phyloP scores from a whole-genome alignment of 495 filamentous ascomycete species.

The Chaetomium tenue region DNA sequence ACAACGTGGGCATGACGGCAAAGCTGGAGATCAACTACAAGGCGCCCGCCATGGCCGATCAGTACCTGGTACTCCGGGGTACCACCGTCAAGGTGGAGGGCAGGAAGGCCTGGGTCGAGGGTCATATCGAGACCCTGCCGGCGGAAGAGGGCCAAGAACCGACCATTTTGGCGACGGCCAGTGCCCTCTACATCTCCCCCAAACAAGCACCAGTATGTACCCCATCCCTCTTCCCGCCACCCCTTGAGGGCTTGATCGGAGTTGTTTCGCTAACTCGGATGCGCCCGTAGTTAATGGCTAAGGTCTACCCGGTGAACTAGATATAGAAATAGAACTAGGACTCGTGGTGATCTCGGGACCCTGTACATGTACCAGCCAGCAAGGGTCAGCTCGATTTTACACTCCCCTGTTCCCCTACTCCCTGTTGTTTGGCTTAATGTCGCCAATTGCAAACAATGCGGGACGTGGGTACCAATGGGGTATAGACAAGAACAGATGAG shows the following conservation, averaged over 20 bases:
- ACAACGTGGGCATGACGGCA: conserved; percentile 86
- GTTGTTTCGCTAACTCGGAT: neutral
- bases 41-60: conserved; percentile 70
- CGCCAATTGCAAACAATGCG: too few species aligned
- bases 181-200: conserved; percentile 87
- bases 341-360: neutral
- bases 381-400: neutral
- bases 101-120: conserved; percentile 94
- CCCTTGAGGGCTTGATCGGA: too few species aligned
- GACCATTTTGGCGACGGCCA: conserved; percentile 41
- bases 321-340: neutral
- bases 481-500: neutral
- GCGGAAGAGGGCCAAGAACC: conserved; percentile 39
- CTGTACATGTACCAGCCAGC: neutral
- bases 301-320: conserved; percentile 44
- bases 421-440: too few species aligned
- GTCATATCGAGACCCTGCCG: conserved; percentile 79
- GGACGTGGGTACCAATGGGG: neutral
- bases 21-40: conserved; percentile 88
- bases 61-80: conserved; percentile 75
- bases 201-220: conserved; percentile 70
- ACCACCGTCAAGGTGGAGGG: conserved; percentile 86
- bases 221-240: neutral
- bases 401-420: too few species aligned
- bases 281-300: conserved; percentile 21